These are phyloP conservation scores for Punica granatum DNA, from an alignment of 345 rosid species.

Conservation along the genomic window DNA sequence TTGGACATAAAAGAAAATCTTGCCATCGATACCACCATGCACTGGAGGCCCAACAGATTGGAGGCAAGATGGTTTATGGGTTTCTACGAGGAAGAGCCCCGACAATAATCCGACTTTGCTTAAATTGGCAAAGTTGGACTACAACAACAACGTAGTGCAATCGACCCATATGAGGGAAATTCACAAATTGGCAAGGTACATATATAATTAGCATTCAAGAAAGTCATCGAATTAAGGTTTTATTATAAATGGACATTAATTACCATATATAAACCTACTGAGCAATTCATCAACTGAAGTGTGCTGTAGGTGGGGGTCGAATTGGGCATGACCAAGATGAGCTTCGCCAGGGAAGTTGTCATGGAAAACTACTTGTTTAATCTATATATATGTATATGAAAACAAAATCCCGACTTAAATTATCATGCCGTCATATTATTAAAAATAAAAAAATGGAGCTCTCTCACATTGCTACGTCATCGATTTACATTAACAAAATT, in stretches of 20 bases:
- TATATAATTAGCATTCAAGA: too few species aligned
- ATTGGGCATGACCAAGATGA: slow-evolving; percentile 9
- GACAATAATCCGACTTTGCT: slow-evolving; percentile 4
- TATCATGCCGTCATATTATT: too few species aligned
- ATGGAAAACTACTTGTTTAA: too few species aligned
- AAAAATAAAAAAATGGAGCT: too few species aligned
- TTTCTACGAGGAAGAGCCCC: neutral
- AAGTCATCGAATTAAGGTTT: too few species aligned
- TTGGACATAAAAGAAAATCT: slow-evolving; percentile 1
- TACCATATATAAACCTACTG: too few species aligned
- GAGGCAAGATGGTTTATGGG: slow-evolving; percentile 19
- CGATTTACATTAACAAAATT: too few species aligned
- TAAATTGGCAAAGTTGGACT: slow-evolving; percentile 9
- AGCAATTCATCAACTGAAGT: neutral
- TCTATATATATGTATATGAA: too few species aligned
- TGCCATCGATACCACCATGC: slow-evolving; percentile 17
- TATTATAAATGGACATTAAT: too few species aligned
- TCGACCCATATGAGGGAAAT: slow-evolving; percentile 7
- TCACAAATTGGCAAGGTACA: slow-evolving; percentile 11
- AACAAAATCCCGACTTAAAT: too few species aligned
- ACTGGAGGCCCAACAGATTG: slow-evolving; percentile 11
- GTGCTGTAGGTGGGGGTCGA: slow-evolving; percentile 18
- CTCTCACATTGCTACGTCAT: too few species aligned
- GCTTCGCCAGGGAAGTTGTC: slow-evolving; percentile 10
- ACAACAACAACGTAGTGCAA: slow-evolving; percentile 15